Conservation (phyloP, 108 stramenopile species). For the Skeletonema potamos region DNA sequence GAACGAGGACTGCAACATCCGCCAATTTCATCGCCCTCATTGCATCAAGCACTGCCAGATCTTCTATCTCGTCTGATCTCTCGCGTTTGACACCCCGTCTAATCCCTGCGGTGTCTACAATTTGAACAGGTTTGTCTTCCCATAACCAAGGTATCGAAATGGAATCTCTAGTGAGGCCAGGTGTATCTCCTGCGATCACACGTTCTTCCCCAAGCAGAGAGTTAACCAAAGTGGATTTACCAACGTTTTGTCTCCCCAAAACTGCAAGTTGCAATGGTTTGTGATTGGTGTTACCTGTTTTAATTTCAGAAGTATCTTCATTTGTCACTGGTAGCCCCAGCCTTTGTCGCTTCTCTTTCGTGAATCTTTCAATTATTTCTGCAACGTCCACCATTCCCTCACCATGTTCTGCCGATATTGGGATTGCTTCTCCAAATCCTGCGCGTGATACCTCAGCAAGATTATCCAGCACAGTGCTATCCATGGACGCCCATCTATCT, state of each 20-base stretch:
- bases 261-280: conserved; percentile 87
- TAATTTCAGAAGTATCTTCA: conserved; percentile 19
- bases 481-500: conserved; percentile 68
- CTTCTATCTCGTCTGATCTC: conserved; percentile 73
- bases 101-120: conserved; percentile 91
- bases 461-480: conserved; percentile 56
- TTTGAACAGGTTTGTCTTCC: conserved; percentile 63
- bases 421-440: conserved; percentile 83
- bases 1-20: conserved; percentile 87
- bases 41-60: conserved; percentile 81
- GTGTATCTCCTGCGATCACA: conserved; percentile 75
- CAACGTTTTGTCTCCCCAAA: conserved; percentile 89
- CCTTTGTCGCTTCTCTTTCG: conserved; percentile 46
- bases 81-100: conserved; percentile 67
- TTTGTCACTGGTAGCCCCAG: conserved; percentile 24
- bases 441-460: conserved; percentile 64
- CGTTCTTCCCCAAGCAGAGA: conserved; percentile 72
- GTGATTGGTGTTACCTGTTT: conserved; percentile 6
- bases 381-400: conserved; percentile 88
- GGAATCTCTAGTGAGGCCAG: conserved; percentile 92
- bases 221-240: conserved; percentile 89
- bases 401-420: conserved; percentile 84
- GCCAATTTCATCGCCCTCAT: conserved; percentile 89
- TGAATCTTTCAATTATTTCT: conserved; percentile 58
- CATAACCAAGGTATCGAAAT: conserved; percentile 83